These are phyloP conservation scores for Phyllosticta citribraziliensis DNA, from an alignment of 2,329 filamentous ascomycete genomes.

Conservation along the genomic window DNA sequence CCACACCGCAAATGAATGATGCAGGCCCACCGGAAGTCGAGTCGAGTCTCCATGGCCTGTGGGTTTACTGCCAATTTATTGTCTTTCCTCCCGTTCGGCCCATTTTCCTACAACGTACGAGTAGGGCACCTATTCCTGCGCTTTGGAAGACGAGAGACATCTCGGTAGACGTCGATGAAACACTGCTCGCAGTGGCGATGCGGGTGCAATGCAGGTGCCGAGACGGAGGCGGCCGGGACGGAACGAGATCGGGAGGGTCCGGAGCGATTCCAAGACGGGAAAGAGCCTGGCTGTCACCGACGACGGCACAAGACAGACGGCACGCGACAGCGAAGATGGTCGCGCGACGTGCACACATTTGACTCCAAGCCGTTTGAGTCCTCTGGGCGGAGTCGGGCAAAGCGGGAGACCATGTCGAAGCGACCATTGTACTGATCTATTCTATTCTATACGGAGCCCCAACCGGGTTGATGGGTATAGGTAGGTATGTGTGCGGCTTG, in stretches of 20 bases:
- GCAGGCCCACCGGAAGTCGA: too few relatives aligned
- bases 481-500: neutral
- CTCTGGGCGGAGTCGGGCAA: neutral
- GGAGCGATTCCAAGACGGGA: neutral
- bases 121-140: too few relatives aligned
- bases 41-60: too few relatives aligned
- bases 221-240: neutral
- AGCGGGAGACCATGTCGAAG: conserved; percentile 2
- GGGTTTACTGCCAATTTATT: too few relatives aligned
- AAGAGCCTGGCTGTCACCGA: conserved; percentile 1
- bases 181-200: neutral
- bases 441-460: neutral
- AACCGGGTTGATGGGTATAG: neutral
- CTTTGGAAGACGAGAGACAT: neutral
- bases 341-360: too few relatives aligned
- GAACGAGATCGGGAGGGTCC: neutral
- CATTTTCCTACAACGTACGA: too few relatives aligned
- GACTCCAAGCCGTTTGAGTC: too few relatives aligned
- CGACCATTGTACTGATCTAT: conserved; percentile 1
- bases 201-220: neutral
- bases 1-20: too few relatives aligned
- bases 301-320: neutral
- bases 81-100: too few relatives aligned
- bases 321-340: neutral
- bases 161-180: neutral